Percentiles rank a stretch among this genome's conserved stretches.
These are phyloP conservation scores for Rhynchosporium graminicola DNA, from an alignment of 2,329 filamentous ascomycete genomes.

Conservation along the genomic window DNA sequence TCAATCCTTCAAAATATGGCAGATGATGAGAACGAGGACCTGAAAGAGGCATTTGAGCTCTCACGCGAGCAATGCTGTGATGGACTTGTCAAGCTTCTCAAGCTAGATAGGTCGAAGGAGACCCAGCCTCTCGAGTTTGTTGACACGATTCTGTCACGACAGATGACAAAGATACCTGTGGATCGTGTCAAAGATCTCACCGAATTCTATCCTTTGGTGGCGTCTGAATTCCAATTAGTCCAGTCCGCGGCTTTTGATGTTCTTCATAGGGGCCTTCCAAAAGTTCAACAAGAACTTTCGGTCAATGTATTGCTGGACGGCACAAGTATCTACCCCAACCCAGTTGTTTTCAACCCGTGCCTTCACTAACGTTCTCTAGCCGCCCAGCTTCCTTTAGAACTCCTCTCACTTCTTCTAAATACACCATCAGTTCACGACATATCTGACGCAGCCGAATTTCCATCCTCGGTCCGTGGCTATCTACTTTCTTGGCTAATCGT, in stretches of 20 bases:
- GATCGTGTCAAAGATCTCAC: constrained; percentile 62
- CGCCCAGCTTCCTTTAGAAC: constrained; percentile 77
- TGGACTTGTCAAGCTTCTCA: constrained; percentile 65
- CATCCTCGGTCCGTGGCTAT: constrained; percentile 72
- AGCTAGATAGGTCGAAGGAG: constrained; percentile 47
- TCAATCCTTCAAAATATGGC: constrained; percentile 61
- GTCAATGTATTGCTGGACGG: constrained; percentile 75
- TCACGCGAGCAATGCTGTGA: constrained; percentile 47
- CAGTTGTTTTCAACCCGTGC: background rate
- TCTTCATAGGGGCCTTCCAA: constrained; percentile 77
- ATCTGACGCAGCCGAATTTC: constrained; percentile 65
- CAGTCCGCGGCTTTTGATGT: constrained; percentile 81
- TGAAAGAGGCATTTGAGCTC: constrained; percentile 68
- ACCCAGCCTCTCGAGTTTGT: constrained; percentile 73
- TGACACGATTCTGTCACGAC: constrained; percentile 71
- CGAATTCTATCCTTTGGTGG: constrained; percentile 74
- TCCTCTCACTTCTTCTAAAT: constrained; percentile 81
- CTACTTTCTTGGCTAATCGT: constrained; percentile 86
- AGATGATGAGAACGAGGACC: constrained; percentile 83
- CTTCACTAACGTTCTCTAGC: constrained; percentile 41
- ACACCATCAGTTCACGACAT: constrained; percentile 71
- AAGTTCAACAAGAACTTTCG: constrained; percentile 76
- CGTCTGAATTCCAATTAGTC: constrained; percentile 71
- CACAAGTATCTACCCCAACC: constrained; percentile 45
- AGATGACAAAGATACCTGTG: constrained; percentile 64